Percentiles rank a stretch among this genome's conserved stretches.
Evolutionary conservation across 202 grass and related monocot species (phyloP).

Genomic region (Digitaria exilis): DNA sequence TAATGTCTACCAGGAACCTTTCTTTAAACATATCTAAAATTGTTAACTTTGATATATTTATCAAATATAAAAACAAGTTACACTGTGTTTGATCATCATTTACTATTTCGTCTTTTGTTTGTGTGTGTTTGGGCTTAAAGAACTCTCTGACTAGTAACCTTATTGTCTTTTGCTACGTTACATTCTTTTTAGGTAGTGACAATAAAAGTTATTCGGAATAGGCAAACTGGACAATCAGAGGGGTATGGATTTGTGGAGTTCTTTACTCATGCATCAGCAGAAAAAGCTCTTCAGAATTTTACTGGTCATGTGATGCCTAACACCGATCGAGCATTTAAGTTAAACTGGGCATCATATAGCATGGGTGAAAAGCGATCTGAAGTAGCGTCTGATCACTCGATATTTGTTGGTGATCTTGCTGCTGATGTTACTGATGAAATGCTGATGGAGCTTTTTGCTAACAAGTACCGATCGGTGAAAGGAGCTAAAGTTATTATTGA

Average conservation of each 20-base stretch:
- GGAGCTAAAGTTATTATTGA: constrained; percentile 87
- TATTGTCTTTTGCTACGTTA: not conserved
- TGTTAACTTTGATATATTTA: constrained; percentile 1
- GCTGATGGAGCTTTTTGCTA: constrained; percentile 65
- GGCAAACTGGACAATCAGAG: constrained; percentile 61
- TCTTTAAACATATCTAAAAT: constrained; percentile 9
- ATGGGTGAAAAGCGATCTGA: constrained; percentile 69
- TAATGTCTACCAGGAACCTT: not conserved
- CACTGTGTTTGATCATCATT: not conserved
- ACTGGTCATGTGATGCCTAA: constrained; percentile 83
- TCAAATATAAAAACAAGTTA: not conserved
- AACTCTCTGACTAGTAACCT: constrained; percentile 2
- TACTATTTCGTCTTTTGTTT: not conserved
- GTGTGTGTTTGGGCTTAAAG: not conserved
- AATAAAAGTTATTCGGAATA: constrained; percentile 85
- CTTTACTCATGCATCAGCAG: constrained; percentile 62
- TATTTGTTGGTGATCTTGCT: constrained; percentile 89
- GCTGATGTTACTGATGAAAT: constrained; percentile 77
- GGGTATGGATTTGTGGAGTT: constrained; percentile 91
- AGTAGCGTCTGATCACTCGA: constrained; percentile 68
- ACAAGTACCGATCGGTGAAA: constrained; percentile 71
- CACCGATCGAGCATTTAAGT: constrained; percentile 70
- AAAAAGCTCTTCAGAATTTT: constrained; percentile 71
- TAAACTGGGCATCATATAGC: constrained; percentile 87
- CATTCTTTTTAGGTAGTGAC: constrained; percentile 54